Percentiles rank a stretch among this genome's conserved stretches.
Conservation (phyloP, 2,329 filamentous ascomycete species). For the Trichoderma koningiopsis region DNA sequence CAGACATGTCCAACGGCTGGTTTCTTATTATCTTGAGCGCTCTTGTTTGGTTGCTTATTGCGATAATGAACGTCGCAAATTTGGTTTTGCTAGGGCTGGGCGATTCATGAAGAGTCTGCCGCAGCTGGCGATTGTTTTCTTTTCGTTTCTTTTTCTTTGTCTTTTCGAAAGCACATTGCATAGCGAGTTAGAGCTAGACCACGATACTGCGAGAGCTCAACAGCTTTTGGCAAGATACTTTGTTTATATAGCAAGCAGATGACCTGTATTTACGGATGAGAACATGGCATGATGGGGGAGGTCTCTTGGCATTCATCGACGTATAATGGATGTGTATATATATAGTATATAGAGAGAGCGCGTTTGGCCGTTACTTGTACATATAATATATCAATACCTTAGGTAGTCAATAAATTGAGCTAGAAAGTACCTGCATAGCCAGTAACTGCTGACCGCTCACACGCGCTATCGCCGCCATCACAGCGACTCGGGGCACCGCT, state of each 20-base stretch:
- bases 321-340: neutral
- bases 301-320: neutral
- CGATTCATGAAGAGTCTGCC: constrained; percentile 14
- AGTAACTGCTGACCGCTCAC: neutral
- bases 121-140: neutral
- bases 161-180: neutral
- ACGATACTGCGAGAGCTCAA: neutral
- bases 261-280: neutral
- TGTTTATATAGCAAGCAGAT: neutral
- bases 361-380: neutral
- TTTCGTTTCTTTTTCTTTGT: neutral
- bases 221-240: neutral
- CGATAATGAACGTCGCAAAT: constrained; percentile 77
- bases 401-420: neutral
- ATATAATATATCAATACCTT: no score
- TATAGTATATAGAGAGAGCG: neutral
- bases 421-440: neutral
- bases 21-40: constrained; percentile 57
- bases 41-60: constrained; percentile 72
- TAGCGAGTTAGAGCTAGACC: constrained; percentile 10
- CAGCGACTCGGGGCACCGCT: neutral
- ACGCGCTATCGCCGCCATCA: neutral
- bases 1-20: constrained; percentile 75
- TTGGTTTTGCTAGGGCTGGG: constrained; percentile 62
- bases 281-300: constrained; percentile 8